A percentile compares a stretch with the other conserved stretches of the same genome.
Conservation (phyloP, 129 eudicot genomes). For the Silybum marianum region DNA sequence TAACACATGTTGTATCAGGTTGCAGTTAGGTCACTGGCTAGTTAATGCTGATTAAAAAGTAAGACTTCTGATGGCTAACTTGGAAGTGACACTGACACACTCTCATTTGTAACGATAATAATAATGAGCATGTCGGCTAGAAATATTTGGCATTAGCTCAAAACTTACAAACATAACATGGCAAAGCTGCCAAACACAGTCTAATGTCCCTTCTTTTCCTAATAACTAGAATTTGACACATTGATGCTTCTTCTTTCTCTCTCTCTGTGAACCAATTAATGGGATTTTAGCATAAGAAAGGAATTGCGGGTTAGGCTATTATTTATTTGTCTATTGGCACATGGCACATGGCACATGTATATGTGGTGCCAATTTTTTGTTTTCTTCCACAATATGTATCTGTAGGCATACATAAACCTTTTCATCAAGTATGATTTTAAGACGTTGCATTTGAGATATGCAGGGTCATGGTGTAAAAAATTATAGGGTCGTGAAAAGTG, state of each 20-base stretch:
- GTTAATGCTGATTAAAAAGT: not conserved
- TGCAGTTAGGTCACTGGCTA: slow-evolving; percentile 1
- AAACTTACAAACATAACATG: slow-evolving; percentile 18
- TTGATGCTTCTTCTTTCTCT: slow-evolving; percentile 3
- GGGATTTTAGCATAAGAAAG: slow-evolving; percentile 21
- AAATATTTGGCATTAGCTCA: slow-evolving; percentile 11
- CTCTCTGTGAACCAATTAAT: slow-evolving; percentile 17
- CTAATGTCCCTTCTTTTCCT: not conserved
- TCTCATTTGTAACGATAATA: not conserved
- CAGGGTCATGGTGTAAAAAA: no score
- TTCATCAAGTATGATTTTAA: not conserved
- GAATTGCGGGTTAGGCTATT: slow-evolving; percentile 34
- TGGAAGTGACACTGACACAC: not conserved
- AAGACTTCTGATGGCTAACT: not conserved
- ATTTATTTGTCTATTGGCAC: slow-evolving; percentile 12
- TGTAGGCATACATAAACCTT: not conserved
- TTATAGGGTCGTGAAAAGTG: no score
- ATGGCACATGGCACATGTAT: slow-evolving; percentile 23
- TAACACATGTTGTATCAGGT: not conserved
- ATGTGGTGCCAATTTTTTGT: not conserved
- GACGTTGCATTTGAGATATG: not conserved
- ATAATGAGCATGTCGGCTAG: slow-evolving; percentile 18
- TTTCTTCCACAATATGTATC: slow-evolving; percentile 4
- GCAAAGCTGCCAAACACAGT: slow-evolving; percentile 22
- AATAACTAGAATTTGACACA: slow-evolving; percentile 18